Base-by-base conservation (phyloP, 1,284 basidiomycete genomes). In the Tilletia caries region DNA sequence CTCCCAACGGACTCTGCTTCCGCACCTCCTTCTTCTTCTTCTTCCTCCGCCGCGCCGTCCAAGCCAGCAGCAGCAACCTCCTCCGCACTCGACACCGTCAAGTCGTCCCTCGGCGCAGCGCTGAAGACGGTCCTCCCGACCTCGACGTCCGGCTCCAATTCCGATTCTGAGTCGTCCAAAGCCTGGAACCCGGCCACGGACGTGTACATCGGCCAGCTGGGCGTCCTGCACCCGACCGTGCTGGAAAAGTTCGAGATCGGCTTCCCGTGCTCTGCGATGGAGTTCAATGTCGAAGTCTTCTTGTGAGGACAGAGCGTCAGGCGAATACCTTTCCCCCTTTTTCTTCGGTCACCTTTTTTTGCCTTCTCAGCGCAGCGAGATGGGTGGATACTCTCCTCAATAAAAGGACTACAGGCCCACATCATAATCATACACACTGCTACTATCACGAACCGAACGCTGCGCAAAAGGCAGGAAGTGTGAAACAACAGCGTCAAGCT, bases 251-350 rank as follows among this genome's bases (percentile, higher is more conserved):
- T 79, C 62, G 68, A 71, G 44, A 74, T 98, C 75, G 88, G 89
- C 64, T 95, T 92, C 85, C 96, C 95, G n/a, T 97, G 94, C 84
- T 96, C 94, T 20, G 90, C 90, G 12, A 86, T 99, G 71, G 96
- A 99, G 87, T 93, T 98, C 83, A 91, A 91, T 65, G 86, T 98
- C 65, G 93, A 96, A 84, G 91, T 91, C 18, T 93, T 98, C 87
- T 89, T 93, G 85, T 93, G 91, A 64, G 33, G 67, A 48, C 8
- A 10, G 8, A 20, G 50, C 3, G 50, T 23, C 10, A 20, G 50
- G 50, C 8, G 10, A 41, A 41, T 15, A 41, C 2, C 15, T 15
- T 41, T 41, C 37, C 15, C 37, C 8, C 37, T 41, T 41, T 41
- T 6, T 41, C 15, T 41, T 41, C 37, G 1, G 10, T 2, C 15